Evolutionary conservation across 2,329 filamentous ascomycete species (phyloP), one percentile per base, ranked within the genome.

Genomic region (Xylaria sp.): DNA sequence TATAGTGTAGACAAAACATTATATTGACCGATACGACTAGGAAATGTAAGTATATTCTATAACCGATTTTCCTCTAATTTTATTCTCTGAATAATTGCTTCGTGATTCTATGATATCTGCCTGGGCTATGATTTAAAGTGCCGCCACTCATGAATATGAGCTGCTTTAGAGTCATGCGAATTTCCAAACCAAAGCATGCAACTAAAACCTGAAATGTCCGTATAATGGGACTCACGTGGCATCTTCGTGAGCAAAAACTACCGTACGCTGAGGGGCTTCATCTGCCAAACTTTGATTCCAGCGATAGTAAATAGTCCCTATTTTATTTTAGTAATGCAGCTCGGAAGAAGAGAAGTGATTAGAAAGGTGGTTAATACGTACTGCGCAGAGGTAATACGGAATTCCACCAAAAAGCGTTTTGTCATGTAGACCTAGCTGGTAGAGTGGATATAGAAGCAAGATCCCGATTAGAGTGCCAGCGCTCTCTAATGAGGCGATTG

Each of bases 301-400:
- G 40, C 44, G 20, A 62, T 33, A 20, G 38, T 48, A n/a, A 62
- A 66, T 13, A 66, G 42, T 4, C 31, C 51, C 64, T 66, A 56
- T 31, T 9, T 11, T 15, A 26, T 1, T 42, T 63, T 59, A 67
- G 51, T 7, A 61, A 44, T 17, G 20, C 38, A 1, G 10, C 4
- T 1, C 1, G 3, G 11, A 31, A 1, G 33, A 38, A 33, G 20
- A 7, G 13, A 15, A 26, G 17, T 13, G 15, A 2, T 10, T 6
- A n/a, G 10, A 9, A 38, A 10, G 15, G 31, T 2, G 4, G 20
- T 4, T 2, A 11, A 26, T 46, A 67, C 65, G 13, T 63, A 67
- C 65, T 20, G 59, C 59, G 13, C 65, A 67, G 6, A 63, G 9
- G n/a, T 67, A 67, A 36, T 67, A 67, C 38, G 65, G 65, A 1